These are phyloP conservation scores for Circinella minor DNA, from an alignment of 371 early-diverging fungal genomes.

Conservation along the genomic window DNA sequence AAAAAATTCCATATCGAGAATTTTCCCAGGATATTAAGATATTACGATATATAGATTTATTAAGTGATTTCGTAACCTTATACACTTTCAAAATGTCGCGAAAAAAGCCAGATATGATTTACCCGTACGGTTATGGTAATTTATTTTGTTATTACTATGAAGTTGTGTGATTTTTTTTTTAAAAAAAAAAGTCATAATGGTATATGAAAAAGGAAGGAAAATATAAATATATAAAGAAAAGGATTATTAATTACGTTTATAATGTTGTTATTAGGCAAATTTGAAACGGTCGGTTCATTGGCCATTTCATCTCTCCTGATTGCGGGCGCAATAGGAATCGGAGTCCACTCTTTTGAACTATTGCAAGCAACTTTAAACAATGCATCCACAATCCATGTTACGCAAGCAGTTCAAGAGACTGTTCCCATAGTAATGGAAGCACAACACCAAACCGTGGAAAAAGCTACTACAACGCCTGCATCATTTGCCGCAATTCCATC, in stretches of 20 bases:
- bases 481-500: slow-evolving; percentile 4
- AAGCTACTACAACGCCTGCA: neutral
- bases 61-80: slow-evolving; percentile 73
- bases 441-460: neutral
- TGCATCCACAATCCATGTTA: slow-evolving; percentile 12
- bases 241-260: no score
- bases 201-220: no score
- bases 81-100: slow-evolving; percentile 74
- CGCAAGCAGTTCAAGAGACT: slow-evolving; percentile 13
- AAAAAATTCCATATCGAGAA: neutral
- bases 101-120: slow-evolving; percentile 57
- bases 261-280: slow-evolving; percentile 54
- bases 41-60: slow-evolving; percentile 47
- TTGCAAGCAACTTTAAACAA: slow-evolving; percentile 32
- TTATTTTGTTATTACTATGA: no score
- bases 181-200: neutral
- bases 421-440: neutral
- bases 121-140: slow-evolving; percentile 73
- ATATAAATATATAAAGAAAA: no score
- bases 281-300: slow-evolving; percentile 71
- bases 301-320: slow-evolving; percentile 67
- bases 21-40: slow-evolving; percentile 1
- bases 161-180: no score
- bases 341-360: slow-evolving; percentile 67
- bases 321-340: slow-evolving; percentile 66